Evolutionary conservation across 2,329 filamentous ascomycete species (phyloP).

Genomic region (Tolypocladium amazonense): DNA sequence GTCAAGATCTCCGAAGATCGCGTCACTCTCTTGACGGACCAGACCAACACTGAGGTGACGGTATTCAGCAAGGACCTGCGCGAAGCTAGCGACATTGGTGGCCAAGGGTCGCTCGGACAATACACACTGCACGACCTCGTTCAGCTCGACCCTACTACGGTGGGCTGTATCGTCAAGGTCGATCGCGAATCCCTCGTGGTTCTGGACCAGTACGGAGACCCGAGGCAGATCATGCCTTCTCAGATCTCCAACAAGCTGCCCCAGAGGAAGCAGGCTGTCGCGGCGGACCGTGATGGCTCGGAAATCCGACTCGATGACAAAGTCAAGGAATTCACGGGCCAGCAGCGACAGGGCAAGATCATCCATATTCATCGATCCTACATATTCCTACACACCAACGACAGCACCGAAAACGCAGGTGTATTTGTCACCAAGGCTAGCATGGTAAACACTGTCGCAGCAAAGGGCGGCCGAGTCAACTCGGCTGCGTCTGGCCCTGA

Average conservation of each 20-base stretch:
- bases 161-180: constrained; percentile 88
- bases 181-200: constrained; percentile 87
- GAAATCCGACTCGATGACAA: constrained; percentile 89
- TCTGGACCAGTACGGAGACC: constrained; percentile 80
- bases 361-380: constrained; percentile 91
- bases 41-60: constrained; percentile 85
- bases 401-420: constrained; percentile 75
- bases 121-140: constrained; percentile 90
- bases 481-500: constrained; percentile 57
- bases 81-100: constrained; percentile 85
- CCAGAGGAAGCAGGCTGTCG: constrained; percentile 72
- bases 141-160: constrained; percentile 84
- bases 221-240: constrained; percentile 74
- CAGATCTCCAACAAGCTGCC: constrained; percentile 86
- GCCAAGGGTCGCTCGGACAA: constrained; percentile 73
- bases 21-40: constrained; percentile 87
- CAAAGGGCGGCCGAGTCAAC: constrained; percentile 76
- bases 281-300: constrained; percentile 84
- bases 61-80: constrained; percentile 96
- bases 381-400: constrained; percentile 79
- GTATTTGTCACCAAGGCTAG: constrained; percentile 80
- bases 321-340: constrained; percentile 80
- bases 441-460: constrained; percentile 84
- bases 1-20: constrained; percentile 87
- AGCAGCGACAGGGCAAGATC: constrained; percentile 78